Evolutionary conservation across 495 filamentous ascomycete genomes (phyloP).

Genomic region (Xylaria scruposa): DNA sequence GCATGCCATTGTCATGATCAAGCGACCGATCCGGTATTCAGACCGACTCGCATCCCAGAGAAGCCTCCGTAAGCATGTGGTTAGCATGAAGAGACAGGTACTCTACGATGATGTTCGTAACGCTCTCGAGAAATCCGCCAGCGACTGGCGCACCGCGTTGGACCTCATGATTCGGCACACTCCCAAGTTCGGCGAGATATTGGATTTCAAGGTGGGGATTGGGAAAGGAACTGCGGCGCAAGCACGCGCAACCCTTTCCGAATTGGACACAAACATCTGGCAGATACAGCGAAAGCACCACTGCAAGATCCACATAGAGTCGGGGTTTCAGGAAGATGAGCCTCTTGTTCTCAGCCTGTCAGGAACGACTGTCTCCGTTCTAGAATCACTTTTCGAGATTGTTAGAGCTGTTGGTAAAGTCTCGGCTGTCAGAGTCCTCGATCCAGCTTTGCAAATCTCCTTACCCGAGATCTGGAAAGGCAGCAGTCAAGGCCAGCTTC

Average conservation of each 20-base stretch:
- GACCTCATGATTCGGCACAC: constrained; percentile 36
- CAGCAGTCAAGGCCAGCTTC: not conserved
- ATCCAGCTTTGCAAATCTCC: constrained; percentile 18
- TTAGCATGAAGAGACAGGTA: constrained; percentile 28
- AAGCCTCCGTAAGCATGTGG: constrained; percentile 30
- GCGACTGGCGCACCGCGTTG: constrained; percentile 25
- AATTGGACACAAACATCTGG: constrained; percentile 33
- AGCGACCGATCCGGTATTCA: not conserved
- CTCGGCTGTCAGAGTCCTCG: constrained; percentile 31
- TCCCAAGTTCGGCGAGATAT: constrained; percentile 27
- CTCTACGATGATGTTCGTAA: constrained; percentile 17
- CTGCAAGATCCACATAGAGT: constrained; percentile 31
- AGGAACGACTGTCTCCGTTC: constrained; percentile 32
- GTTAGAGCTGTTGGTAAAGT: constrained; percentile 29
- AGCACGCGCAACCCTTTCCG: constrained; percentile 29
- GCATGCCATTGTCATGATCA: not conserved
- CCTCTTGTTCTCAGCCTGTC: constrained; percentile 33
- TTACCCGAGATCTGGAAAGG: constrained; percentile 22
- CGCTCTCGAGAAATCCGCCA: not conserved
- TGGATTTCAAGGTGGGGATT: constrained; percentile 35
- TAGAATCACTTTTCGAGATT: constrained; percentile 33
- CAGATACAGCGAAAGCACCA: constrained; percentile 35
- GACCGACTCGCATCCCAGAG: not conserved
- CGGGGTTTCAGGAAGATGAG: not conserved
- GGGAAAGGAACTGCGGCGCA: constrained; percentile 30